Percentiles rank a stretch among this genome's conserved stretches.
phyloP scores from a whole-genome alignment of 1,139 yeast species.

The Saccharomyces hybrid region DNA sequence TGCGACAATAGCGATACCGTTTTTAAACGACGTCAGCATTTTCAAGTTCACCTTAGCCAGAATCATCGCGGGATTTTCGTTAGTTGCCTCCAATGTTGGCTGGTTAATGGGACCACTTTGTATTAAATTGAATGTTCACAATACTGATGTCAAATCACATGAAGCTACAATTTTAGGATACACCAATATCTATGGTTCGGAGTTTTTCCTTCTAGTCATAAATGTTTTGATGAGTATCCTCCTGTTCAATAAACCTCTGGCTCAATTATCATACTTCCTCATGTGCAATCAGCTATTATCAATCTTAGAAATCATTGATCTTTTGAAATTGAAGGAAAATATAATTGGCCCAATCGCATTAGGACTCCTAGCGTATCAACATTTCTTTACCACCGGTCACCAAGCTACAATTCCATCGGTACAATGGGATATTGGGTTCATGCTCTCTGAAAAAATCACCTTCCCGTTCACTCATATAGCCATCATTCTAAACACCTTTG shows the following conservation, averaged over 20 bases:
- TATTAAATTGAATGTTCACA: slow-evolving; percentile 51
- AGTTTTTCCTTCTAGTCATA: slow-evolving; percentile 65
- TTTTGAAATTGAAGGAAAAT: slow-evolving; percentile 58
- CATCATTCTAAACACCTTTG: slow-evolving; percentile 74
- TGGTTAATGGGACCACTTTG: slow-evolving; percentile 88
- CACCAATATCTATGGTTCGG: slow-evolving; percentile 80
- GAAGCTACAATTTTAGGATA: slow-evolving; percentile 62
- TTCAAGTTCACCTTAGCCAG: slow-evolving; percentile 66
- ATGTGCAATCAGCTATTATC: slow-evolving; percentile 67
- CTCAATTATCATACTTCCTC: slow-evolving; percentile 65
- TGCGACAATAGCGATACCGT: slow-evolving; percentile 29
- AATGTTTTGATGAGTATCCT: slow-evolving; percentile 61
- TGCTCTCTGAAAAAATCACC: slow-evolving; percentile 62
- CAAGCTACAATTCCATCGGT: slow-evolving; percentile 93
- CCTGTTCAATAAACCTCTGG: slow-evolving; percentile 79
- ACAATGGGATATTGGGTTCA: slow-evolving; percentile 92
- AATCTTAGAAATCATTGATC: slow-evolving; percentile 60
- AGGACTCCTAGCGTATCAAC: slow-evolving; percentile 69
- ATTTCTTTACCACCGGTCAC: slow-evolving; percentile 90
- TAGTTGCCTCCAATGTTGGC: slow-evolving; percentile 73
- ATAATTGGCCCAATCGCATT: slow-evolving; percentile 64
- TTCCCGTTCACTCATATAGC: slow-evolving; percentile 86
- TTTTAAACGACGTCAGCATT: slow-evolving; percentile 37
- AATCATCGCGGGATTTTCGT: slow-evolving; percentile 60
- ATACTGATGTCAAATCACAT: slow-evolving; percentile 32